phyloP scores from a whole-genome alignment of 2,329 filamentous ascomycete species.

The Aspergillus candidus region DNA sequence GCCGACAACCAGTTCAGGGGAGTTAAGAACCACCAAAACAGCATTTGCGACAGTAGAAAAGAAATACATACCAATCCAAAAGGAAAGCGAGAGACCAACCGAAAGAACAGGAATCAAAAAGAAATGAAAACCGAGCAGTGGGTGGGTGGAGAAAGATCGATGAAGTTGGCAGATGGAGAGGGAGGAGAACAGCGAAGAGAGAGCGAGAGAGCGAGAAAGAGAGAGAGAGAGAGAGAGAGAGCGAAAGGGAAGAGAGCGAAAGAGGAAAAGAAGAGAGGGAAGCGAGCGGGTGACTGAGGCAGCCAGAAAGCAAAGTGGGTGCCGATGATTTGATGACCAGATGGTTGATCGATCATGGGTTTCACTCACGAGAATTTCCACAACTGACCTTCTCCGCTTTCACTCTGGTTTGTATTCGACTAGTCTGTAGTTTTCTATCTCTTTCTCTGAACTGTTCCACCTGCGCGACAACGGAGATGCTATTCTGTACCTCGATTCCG shows the following conservation, averaged over 20 bases:
- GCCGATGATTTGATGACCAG: too few species aligned
- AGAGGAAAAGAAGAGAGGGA: slow-evolving; percentile 7
- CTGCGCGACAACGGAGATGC: too few species aligned
- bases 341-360: too few species aligned
- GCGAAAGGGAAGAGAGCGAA: slow-evolving; percentile 14
- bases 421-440: too few species aligned
- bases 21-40: slow-evolving; percentile 5
- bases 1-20: slow-evolving; percentile 14
- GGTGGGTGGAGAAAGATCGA: slow-evolving; percentile 5
- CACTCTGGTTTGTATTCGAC: too few species aligned
- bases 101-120: slow-evolving; percentile 4
- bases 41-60: background rate
- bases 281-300: too few species aligned
- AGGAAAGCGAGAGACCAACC: slow-evolving; percentile 5
- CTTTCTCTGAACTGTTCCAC: too few species aligned
- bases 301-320: too few species aligned
- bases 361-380: too few species aligned
- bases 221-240: slow-evolving; percentile 13
- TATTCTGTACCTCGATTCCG: too few species aligned
- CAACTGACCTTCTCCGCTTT: too few species aligned
- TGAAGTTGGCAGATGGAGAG: slow-evolving; percentile 10
- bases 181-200: slow-evolving; percentile 9
- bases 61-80: slow-evolving; percentile 7
- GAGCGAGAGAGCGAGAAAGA: slow-evolving; percentile 11
- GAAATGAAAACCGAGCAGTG: background rate